Base-by-base conservation (phyloP, 2,329 filamentous ascomycete genomes). In the Hymenoscyphus repandus region DNA sequence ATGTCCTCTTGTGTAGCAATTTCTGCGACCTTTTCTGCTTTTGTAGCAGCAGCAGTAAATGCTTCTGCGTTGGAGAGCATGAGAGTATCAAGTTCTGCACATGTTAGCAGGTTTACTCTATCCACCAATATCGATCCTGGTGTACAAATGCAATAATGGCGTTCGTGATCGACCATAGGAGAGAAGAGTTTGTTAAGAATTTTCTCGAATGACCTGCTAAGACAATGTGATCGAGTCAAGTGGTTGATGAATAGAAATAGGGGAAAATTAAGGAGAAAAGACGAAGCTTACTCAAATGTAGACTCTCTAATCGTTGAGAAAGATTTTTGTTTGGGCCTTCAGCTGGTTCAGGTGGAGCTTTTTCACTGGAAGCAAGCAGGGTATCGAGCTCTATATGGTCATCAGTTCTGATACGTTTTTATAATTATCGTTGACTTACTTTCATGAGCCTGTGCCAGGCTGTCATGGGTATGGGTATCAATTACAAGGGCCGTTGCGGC, bases 401-500 rank as follows among this genome's bases (percentile, higher is more conserved):
- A n/a, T 15, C 5, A 34, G 31, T 12, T 33, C 17, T 1, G n/a
- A 20, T 18, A 5, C 13, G 6, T 6, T 11, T 5, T 47, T 22
- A 18, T 13, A 10, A 18, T 39, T 18, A 18, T 4, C 30, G 31
- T 3, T 2, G 18, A 30, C 47, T 20, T 40, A 50, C 42, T 50
- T 33, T 50, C 33, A 11, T 50, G 48, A 3, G 46, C 18, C 40
- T 45, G 20, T 9, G 41, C 27, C 13, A 50, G 30, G 27, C 48
- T 50, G 5, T 50, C 42, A 36, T 50, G 48, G 17, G 37, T 34
- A 32, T 50, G 42, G 15, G 30, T 22, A 39, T 45, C 42, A 33
- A 45, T 40, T 6, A 32, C 15, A 20, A 15, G 37, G 11, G 27
- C 27, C 13, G 10, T 32, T 2, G 34, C 18, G 30, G 31, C 41